phyloP scores from a whole-genome alignment of 2,329 filamentous ascomycete species.

The Fusarium musae region DNA sequence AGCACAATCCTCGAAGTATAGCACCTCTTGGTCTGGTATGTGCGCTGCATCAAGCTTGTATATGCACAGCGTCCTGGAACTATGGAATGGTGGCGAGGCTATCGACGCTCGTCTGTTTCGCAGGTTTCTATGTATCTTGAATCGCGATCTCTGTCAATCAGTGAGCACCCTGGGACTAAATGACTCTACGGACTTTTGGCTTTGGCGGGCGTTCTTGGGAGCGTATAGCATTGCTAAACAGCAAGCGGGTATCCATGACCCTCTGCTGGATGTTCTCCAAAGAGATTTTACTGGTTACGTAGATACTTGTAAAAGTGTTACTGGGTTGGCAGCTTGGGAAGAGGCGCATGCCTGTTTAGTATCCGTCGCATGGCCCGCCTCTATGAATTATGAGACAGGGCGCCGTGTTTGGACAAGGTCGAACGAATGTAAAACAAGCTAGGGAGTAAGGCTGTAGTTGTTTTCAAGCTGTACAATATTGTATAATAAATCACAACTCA shows the following conservation, averaged over 20 bases:
- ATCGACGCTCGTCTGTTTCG: constrained; percentile 17
- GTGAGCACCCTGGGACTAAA: rapidly evolving
- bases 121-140: constrained; percentile 8
- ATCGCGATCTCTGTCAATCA: constrained; percentile 6
- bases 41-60: constrained; percentile 26
- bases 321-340: neutral
- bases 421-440: neutral
- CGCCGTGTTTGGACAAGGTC: constrained; percentile 4
- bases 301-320: neutral
- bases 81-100: constrained; percentile 17
- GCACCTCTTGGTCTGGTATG: constrained; percentile 33
- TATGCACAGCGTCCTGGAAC: constrained; percentile 26
- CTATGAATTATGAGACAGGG: neutral
- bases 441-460: rapidly evolving
- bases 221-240: constrained; percentile 21
- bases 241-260: neutral
- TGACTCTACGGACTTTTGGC: constrained; percentile 18
- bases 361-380: constrained; percentile 15
- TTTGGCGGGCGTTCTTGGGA: constrained; percentile 36
- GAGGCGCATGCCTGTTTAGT: constrained; percentile 2
- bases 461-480: neutral
- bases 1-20: neutral
- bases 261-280: neutral
- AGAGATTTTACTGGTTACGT: constrained; percentile 1
- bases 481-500: neutral